These are phyloP conservation scores for Fusarium lateritium DNA, from an alignment of 2,329 filamentous ascomycete species.

Conservation along the genomic window DNA sequence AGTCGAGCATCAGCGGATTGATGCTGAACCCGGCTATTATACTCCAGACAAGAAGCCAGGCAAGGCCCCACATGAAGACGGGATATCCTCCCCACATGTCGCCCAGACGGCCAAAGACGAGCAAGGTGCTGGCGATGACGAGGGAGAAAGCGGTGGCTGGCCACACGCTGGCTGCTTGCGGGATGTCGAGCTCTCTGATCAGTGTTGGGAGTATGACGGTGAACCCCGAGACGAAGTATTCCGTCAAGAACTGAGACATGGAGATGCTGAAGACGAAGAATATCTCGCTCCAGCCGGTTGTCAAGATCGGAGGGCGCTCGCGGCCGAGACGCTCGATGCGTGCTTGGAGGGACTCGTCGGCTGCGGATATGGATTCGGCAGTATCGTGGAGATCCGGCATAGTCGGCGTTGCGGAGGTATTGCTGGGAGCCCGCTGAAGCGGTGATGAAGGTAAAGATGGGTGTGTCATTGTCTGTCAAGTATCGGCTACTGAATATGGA, in stretches of 20 bases:
- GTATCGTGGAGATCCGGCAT: no score
- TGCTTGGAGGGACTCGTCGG: no score
- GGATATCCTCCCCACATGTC: conserved; percentile 13
- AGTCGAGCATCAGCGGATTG: conserved; percentile 4
- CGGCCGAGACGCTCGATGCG: no score
- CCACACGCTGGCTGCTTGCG: conserved; percentile 11
- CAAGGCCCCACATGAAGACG: conserved; percentile 6
- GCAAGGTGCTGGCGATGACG: conserved; percentile 5
- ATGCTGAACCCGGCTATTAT: conserved; percentile 11
- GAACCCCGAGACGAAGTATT: conserved; percentile 18
- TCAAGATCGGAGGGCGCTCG: no score
- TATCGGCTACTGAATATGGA: no score
- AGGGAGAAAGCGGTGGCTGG: conserved; percentile 16
- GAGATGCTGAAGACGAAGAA: no score
- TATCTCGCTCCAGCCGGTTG: no score
- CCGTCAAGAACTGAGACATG: background rate
- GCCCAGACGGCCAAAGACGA: conserved; percentile 7
- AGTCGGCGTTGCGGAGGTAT: no score
- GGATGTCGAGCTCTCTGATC: conserved; percentile 14
- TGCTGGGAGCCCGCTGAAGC: no score
- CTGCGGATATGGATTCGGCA: no score
- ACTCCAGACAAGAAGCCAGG: conserved; percentile 10
- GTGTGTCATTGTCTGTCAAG: no score
- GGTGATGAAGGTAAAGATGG: no score
- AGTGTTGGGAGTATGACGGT: conserved; percentile 11